phyloP scores from a whole-genome alignment of 768 basidiomycete species.

The Dendrothele bispora region DNA sequence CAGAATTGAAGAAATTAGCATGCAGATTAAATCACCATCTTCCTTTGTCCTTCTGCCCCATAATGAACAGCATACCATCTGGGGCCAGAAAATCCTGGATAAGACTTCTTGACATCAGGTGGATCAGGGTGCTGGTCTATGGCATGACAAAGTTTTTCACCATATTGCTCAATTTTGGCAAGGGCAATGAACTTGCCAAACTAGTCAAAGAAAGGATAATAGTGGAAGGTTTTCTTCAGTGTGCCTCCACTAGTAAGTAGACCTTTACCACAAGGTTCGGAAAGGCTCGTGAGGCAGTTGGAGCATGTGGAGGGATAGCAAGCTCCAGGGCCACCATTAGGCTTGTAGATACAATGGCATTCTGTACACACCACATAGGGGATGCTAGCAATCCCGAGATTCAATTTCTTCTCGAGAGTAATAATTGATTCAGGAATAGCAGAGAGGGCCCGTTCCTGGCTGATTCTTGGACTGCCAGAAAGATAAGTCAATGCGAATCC shows the following conservation, averaged over 20 bases:
- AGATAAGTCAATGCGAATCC: not conserved
- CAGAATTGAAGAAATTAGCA: not conserved
- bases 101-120: not conserved
- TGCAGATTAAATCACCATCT: not conserved
- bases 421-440: not conserved
- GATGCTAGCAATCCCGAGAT: not conserved
- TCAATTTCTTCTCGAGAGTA: not conserved
- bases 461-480: not conserved
- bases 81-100: not conserved
- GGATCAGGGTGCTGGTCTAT: not conserved
- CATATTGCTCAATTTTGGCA: not conserved
- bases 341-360: not conserved
- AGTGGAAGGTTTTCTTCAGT: not conserved
- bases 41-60: not conserved
- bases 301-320: not conserved
- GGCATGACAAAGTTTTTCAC: not conserved
- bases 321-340: not conserved
- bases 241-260: not conserved
- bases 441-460: not conserved
- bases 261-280: not conserved
- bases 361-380: conserved; percentile 1
- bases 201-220: not conserved
- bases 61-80: not conserved
- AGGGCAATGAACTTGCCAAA: not conserved
- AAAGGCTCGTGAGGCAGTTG: not conserved